Percentiles rank a stretch among this genome's conserved stretches.
phyloP scores from a whole-genome alignment of 805 yeast species.

The Pichia manshurica region DNA sequence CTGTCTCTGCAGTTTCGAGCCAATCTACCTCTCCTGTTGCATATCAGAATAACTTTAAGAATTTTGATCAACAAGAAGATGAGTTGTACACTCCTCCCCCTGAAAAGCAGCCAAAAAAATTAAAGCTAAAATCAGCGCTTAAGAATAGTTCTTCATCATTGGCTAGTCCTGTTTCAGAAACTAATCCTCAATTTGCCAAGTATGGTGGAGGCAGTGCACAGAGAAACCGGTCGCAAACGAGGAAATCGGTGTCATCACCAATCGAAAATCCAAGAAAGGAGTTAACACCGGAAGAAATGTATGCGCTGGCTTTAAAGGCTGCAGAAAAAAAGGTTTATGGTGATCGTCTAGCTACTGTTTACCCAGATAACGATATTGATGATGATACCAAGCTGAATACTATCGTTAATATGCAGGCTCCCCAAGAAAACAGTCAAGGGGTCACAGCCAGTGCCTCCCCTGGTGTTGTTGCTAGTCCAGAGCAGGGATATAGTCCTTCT shows the following conservation, averaged over 20 bases:
- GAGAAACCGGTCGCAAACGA: background rate
- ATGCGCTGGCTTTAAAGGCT: conserved; percentile 47
- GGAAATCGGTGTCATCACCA: background rate
- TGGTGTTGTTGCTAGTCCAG: background rate
- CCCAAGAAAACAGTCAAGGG: background rate
- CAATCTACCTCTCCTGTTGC: background rate
- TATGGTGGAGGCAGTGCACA: background rate
- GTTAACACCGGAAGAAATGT: conserved; percentile 45
- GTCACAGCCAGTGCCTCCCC: too few relatives aligned
- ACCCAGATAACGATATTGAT: conserved; percentile 16
- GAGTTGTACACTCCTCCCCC: background rate
- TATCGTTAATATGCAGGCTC: conserved; percentile 17
- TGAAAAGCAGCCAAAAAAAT: background rate
- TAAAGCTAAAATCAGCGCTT: conserved; percentile 7
- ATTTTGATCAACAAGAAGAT: conserved; percentile 1
- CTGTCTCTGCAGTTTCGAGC: background rate
- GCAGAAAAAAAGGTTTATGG: conserved; percentile 57
- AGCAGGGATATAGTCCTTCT: background rate
- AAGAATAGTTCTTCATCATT: conserved; percentile 10
- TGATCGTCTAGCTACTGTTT: conserved; percentile 12
- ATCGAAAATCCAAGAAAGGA: conserved; percentile 1
- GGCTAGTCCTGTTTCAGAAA: conserved; percentile 4
- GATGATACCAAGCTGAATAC: conserved; percentile 26
- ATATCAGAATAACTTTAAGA: background rate
- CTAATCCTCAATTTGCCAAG: background rate